Percentiles rank a stretch among this genome's conserved stretches.
phyloP scores from a whole-genome alignment of 2,329 filamentous ascomycete genomes.

The Trichoderma atroviride region DNA sequence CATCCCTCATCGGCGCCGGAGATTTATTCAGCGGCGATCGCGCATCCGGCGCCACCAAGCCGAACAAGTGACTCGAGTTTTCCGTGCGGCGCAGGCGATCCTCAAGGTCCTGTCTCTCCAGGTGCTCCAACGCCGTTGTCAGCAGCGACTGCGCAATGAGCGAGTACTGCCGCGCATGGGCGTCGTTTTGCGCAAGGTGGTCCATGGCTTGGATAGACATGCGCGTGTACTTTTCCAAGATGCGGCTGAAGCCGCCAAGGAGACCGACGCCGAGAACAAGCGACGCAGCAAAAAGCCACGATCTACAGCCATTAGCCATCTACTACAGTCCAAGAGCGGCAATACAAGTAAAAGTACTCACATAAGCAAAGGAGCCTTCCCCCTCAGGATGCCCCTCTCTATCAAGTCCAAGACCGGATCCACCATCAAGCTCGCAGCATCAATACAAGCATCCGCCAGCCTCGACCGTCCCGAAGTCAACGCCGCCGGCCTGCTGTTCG shows the following conservation, averaged over 20 bases:
- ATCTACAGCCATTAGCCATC: conserved; percentile 38
- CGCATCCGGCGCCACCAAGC: conserved; percentile 46
- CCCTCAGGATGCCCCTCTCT: conserved; percentile 46
- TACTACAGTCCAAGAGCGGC: no score
- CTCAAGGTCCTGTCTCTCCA: conserved; percentile 51
- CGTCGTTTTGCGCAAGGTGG: conserved; percentile 52
- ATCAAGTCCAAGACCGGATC: conserved; percentile 52
- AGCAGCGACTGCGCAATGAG: conserved; percentile 57
- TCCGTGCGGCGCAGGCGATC: conserved; percentile 53
- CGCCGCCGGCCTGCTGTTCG: conserved; percentile 29
- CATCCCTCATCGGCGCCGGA: conserved; percentile 25
- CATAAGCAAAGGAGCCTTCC: conserved; percentile 54
- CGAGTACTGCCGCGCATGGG: conserved; percentile 56
- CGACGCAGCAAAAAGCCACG: conserved; percentile 58
- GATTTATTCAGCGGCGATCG: conserved; percentile 20
- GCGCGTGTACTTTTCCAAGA: conserved; percentile 54
- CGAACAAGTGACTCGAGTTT: conserved; percentile 56
- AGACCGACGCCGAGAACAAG: conserved; percentile 56
- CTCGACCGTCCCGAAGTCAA: conserved; percentile 50
- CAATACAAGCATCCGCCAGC: conserved; percentile 58
- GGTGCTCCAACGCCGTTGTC: conserved; percentile 48
- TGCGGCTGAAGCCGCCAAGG: conserved; percentile 54
- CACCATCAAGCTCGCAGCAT: conserved; percentile 57
- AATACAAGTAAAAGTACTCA: conserved; percentile 40
- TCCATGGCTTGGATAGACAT: conserved; percentile 53